Conservation (phyloP, 352 stramenopile genomes). For the Pythium vanterpoolii region DNA sequence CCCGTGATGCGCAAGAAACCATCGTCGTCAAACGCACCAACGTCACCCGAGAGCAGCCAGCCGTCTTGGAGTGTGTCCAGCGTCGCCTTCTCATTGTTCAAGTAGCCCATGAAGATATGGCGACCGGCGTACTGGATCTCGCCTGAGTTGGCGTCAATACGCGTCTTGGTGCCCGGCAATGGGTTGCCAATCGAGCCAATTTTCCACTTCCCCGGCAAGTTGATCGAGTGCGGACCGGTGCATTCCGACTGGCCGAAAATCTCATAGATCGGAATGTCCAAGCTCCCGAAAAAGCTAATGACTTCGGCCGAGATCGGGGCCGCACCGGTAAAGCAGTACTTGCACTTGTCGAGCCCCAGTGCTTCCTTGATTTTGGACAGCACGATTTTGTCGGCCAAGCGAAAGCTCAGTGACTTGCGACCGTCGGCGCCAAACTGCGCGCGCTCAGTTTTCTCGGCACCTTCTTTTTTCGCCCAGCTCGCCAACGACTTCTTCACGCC, state of each 20-base stretch:
- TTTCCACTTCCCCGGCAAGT: constrained; percentile 83
- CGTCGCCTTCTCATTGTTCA: constrained; percentile 73
- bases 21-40: constrained; percentile 86
- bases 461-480: constrained; percentile 88
- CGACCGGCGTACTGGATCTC: constrained; percentile 78
- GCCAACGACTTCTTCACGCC: constrained; percentile 91
- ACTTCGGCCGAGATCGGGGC: constrained; percentile 93
- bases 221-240: constrained; percentile 79
- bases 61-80: constrained; percentile 92
- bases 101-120: constrained; percentile 90
- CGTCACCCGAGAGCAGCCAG: constrained; percentile 93
- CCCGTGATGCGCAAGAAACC: constrained; percentile 95
- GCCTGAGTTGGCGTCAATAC: constrained; percentile 49
- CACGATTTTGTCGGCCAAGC: constrained; percentile 84
- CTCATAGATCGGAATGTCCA: constrained; percentile 94
- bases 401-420: constrained; percentile 85
- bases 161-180: constrained; percentile 61
- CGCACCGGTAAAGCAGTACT: constrained; percentile 70
- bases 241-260: constrained; percentile 92
- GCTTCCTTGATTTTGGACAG: constrained; percentile 86
- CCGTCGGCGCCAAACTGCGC: constrained; percentile 85
- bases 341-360: constrained; percentile 90
- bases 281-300: constrained; percentile 92
- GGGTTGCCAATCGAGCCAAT: constrained; percentile 55
- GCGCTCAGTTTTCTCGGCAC: constrained; percentile 64